These are phyloP conservation scores for Solanum chmielewskii DNA, from an alignment of 257 asterid species.

Conservation along the genomic window DNA sequence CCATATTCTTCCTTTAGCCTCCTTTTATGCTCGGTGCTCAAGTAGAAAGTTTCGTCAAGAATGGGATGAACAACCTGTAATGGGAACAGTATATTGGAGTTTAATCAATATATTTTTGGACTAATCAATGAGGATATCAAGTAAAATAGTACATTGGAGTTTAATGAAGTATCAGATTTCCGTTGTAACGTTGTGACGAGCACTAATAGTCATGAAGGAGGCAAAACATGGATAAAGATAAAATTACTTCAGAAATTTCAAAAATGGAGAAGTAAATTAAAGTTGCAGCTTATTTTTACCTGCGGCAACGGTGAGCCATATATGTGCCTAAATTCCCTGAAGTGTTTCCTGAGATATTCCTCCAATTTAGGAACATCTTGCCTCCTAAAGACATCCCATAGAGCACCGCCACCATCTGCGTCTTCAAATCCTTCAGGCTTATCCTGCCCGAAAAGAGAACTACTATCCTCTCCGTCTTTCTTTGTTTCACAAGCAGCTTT, in stretches of 20 bases:
- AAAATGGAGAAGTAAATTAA: background rate
- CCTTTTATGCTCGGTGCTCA: conserved; percentile 41
- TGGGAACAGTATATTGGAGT: background rate
- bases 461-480: background rate
- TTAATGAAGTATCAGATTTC: background rate
- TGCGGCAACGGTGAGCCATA: conserved; percentile 9
- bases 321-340: conserved; percentile 47
- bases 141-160: background rate
- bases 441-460: background rate
- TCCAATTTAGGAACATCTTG: conserved; percentile 60
- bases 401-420: conserved; percentile 65
- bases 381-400: conserved; percentile 90
- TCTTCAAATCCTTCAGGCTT: conserved; percentile 1
- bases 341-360: conserved; percentile 40
- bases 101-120: background rate
- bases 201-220: background rate
- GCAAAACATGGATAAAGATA: background rate
- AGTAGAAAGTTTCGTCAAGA: conserved; percentile 68
- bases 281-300: conserved; percentile 21
- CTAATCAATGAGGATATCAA: background rate
- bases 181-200: background rate
- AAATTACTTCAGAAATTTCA: background rate
- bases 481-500: background rate
- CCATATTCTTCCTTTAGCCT: conserved; percentile 45
- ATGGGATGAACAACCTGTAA: conserved; percentile 64